These are phyloP conservation scores for Tylopilus sp. DNA, from an alignment of 1,284 basidiomycete genomes.

Conservation along the genomic window DNA sequence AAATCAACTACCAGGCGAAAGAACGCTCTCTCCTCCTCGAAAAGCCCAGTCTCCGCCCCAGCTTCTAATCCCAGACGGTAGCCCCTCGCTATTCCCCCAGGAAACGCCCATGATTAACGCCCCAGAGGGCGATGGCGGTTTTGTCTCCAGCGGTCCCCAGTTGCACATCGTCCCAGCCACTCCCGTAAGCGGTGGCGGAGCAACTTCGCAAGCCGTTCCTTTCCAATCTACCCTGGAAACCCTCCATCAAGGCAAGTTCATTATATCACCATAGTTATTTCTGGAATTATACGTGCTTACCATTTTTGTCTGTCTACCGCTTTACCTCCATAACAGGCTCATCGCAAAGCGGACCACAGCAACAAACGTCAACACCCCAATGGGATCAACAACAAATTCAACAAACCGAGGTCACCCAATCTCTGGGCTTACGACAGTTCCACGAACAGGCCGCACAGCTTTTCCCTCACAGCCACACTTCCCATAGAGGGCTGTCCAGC, in stretches of 20 bases:
- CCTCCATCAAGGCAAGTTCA: constrained; percentile 48
- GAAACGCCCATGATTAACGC: constrained; percentile 59
- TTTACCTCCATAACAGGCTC: constrained; percentile 30
- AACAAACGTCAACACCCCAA: constrained; percentile 33
- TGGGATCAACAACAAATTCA: constrained; percentile 37
- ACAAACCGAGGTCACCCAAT: constrained; percentile 28
- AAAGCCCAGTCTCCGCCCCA: constrained; percentile 67
- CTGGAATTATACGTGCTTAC: constrained; percentile 30
- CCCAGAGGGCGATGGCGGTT: constrained; percentile 55
- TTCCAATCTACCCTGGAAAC: constrained; percentile 47
- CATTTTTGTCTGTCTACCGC: constrained; percentile 23
- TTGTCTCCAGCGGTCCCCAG: constrained; percentile 47
- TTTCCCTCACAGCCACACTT: constrained; percentile 34
- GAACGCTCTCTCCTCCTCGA: constrained; percentile 39
- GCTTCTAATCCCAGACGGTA: constrained; percentile 56
- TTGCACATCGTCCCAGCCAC: constrained; percentile 79
- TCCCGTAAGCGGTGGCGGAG: constrained; percentile 60
- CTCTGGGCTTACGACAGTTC: constrained; percentile 32
- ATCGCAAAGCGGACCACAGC: constrained; percentile 31
- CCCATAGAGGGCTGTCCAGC: constrained; percentile 34
- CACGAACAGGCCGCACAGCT: constrained; percentile 32
- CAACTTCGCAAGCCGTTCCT: constrained; percentile 41
- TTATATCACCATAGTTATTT: constrained; percentile 30
- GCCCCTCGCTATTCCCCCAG: constrained; percentile 29
- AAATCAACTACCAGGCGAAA: constrained; percentile 45